Conservation (phyloP, 805 yeast genomes). For the Ogataea glucozyma region DNA sequence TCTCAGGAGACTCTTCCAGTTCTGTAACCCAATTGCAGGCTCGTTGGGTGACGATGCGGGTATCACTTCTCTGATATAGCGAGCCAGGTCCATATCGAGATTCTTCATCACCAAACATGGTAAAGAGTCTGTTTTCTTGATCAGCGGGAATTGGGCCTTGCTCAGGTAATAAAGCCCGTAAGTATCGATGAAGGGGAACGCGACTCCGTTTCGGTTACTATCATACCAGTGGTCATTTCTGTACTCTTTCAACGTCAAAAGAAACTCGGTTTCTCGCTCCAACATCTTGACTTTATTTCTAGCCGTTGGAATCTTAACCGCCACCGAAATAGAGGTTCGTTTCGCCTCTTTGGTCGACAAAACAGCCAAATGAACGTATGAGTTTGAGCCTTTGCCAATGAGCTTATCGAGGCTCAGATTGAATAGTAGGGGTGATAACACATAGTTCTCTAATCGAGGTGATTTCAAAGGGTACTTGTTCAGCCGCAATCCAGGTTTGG, state of each 20-base stretch:
- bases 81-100: slow-evolving; percentile 31
- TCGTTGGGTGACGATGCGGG: neutral
- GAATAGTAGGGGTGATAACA: slow-evolving; percentile 23
- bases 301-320: slow-evolving; percentile 34
- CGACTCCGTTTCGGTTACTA: neutral
- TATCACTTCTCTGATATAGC: slow-evolving; percentile 19
- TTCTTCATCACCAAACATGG: slow-evolving; percentile 33
- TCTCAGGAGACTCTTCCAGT: slow-evolving; percentile 37
- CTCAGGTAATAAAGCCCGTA: slow-evolving; percentile 32
- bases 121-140: slow-evolving; percentile 26
- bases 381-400: slow-evolving; percentile 34
- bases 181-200: slow-evolving; percentile 31
- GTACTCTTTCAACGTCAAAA: slow-evolving; percentile 23
- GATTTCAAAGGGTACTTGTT: slow-evolving; percentile 21
- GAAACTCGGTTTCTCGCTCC: slow-evolving; percentile 30
- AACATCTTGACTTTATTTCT: slow-evolving; percentile 27
- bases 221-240: slow-evolving; percentile 19
- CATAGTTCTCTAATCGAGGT: slow-evolving; percentile 20
- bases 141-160: slow-evolving; percentile 27
- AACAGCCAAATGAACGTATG: slow-evolving; percentile 30
- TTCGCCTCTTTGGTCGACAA: slow-evolving; percentile 17
- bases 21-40: slow-evolving; percentile 23
- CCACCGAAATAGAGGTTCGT: slow-evolving; percentile 17
- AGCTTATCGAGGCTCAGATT: slow-evolving; percentile 18
- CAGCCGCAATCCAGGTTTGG: slow-evolving; percentile 1